Evolutionary conservation across 352 stramenopile genomes (phyloP), one percentile per base, ranked within the genome.

Genomic region (Pythium sukuiense): DNA sequence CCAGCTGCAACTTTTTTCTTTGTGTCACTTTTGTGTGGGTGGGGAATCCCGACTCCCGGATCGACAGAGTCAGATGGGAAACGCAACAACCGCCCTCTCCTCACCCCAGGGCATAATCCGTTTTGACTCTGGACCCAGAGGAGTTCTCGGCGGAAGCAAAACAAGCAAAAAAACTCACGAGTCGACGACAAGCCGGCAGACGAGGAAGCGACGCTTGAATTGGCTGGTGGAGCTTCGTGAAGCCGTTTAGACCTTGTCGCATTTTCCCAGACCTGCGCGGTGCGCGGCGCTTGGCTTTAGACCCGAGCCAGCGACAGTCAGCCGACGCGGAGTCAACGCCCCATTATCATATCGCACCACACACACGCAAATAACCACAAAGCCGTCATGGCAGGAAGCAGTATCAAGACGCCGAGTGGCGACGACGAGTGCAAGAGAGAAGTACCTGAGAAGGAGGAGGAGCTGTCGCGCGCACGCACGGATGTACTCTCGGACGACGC

Each of bases 401-500:
- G 13, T 8, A 59, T 54, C n/a, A 63, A 49, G 29, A 63, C 65
- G 50, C 53, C 59, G 18, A 41, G 7, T 30, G 59, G 26, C 54
- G 58, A 61, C 33, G 55, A 55, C n/a, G 66, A 64, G 24, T 20
- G 39, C 29, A 60, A 57, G 41, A 29, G 27, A 6, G 14, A 14
- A 39, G 41, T 43, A 55, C 16, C 46, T 30, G 20, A 60, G 32
- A 67, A 70, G 61, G 30, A 52, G 1, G 52, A 72, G 26, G 69
- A 73, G 52, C 45, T 56, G 30, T 65, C 64, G 35, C 58, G 52
- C 46, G 53, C 65, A 24, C 37, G 61, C 41, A 76, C 68, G 18
- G 80, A 83, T 20, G 65, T 84, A 35, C 69, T 83, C 37, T 78
- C 76, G 61, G 70, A 77, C 13, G 76, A 91, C 39, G 78, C 82